Evolutionary conservation across 2,329 filamentous ascomycete genomes (phyloP).

Genomic region (Fusarium foetens): DNA sequence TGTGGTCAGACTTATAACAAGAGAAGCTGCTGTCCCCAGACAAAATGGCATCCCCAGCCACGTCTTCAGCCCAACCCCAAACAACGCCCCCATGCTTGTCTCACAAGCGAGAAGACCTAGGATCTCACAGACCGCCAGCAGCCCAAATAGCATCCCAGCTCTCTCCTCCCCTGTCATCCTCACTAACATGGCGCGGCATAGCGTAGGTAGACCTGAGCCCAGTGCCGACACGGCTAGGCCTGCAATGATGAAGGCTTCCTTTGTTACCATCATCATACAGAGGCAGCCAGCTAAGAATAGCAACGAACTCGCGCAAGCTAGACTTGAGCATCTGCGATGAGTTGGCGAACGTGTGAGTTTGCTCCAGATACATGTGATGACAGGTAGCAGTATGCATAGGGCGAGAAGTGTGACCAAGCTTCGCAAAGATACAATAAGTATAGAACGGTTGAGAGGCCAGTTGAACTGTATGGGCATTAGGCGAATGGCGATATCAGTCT

Average conservation of each 20-base stretch:
- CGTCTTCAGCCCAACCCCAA: slow-evolving; percentile 37
- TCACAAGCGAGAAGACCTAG: slow-evolving; percentile 38
- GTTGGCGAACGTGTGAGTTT: slow-evolving; percentile 4
- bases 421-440: slow-evolving; percentile 39
- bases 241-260: slow-evolving; percentile 31
- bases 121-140: slow-evolving; percentile 41
- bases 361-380: slow-evolving; percentile 14
- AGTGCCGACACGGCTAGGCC: slow-evolving; percentile 39
- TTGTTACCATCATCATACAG: slow-evolving; percentile 37
- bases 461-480: slow-evolving; percentile 44
- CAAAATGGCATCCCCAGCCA: slow-evolving; percentile 43
- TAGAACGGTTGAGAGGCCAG: slow-evolving; percentile 35
- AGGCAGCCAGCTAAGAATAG: slow-evolving; percentile 40
- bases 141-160: slow-evolving; percentile 39
- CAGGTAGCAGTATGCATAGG: slow-evolving; percentile 38
- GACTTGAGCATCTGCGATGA: slow-evolving; percentile 20
- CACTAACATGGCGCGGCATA: slow-evolving; percentile 43
- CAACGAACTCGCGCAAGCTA: slow-evolving; percentile 36
- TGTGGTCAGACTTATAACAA: slow-evolving; percentile 25
- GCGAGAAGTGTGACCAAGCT: slow-evolving; percentile 38
- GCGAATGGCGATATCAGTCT: slow-evolving; percentile 39
- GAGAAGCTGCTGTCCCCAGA: slow-evolving; percentile 21
- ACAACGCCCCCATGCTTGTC: slow-evolving; percentile 37
- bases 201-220: slow-evolving; percentile 40
- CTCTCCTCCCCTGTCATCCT: slow-evolving; percentile 16